phyloP scores from a whole-genome alignment of 495 filamentous ascomycete genomes.

The Geopyxis carbonaria region DNA sequence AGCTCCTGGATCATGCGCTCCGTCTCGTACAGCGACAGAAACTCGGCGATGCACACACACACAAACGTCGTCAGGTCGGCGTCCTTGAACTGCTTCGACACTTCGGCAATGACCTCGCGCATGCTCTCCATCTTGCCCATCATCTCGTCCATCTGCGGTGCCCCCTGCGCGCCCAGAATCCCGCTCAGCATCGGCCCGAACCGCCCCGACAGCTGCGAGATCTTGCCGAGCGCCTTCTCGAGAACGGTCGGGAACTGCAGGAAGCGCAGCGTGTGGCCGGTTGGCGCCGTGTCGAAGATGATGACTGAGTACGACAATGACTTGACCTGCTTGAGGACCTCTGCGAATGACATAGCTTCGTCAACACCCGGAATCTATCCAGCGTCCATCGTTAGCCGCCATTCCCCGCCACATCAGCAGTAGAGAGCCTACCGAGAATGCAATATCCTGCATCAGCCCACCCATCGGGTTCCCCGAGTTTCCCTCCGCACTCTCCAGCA shows the following conservation, averaged over 20 bases:
- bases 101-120: slow-evolving; percentile 80
- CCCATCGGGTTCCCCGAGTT: slow-evolving; percentile 28
- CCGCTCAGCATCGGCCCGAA: slow-evolving; percentile 94
- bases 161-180: slow-evolving; percentile 60
- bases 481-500: slow-evolving; percentile 35
- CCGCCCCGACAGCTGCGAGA: slow-evolving; percentile 81
- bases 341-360: slow-evolving; percentile 98
- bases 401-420: too few relatives aligned
- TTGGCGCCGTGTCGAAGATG: slow-evolving; percentile 97
- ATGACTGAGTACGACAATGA: slow-evolving; percentile 97
- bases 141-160: slow-evolving; percentile 74
- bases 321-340: slow-evolving; percentile 98
- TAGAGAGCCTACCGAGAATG: slow-evolving; percentile 38
- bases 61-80: slow-evolving; percentile 78
- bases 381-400: too few relatives aligned
- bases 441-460: slow-evolving; percentile 49
- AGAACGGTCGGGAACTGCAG: slow-evolving; percentile 96
- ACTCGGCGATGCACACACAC: slow-evolving; percentile 96
- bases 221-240: slow-evolving; percentile 92
- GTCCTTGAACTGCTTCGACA: slow-evolving; percentile 97
- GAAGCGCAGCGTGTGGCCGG: slow-evolving; percentile 97
- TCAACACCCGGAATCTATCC: slow-evolving; percentile 88
- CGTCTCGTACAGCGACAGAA: slow-evolving; percentile 92
- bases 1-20: slow-evolving; percentile 99
- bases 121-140: slow-evolving; percentile 86